Conservation (phyloP, 148 eudicot species). For the Cornus florida region DNA sequence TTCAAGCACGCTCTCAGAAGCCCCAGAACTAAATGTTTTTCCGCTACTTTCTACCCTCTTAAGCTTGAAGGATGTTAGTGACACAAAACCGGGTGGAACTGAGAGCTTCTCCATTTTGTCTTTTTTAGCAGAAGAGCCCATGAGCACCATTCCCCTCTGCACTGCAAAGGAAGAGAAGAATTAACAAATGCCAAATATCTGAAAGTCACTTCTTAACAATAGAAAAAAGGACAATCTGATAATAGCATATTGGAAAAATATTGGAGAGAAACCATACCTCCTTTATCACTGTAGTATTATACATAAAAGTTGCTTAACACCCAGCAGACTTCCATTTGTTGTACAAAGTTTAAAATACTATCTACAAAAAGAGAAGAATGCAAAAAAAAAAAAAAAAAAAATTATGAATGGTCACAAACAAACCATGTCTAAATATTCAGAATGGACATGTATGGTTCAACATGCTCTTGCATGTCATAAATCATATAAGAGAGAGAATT, state of each 20-base stretch:
- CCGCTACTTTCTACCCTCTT: slow-evolving; percentile 36
- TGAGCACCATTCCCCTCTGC: slow-evolving; percentile 32
- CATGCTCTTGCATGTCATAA: not conserved
- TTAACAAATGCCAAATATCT: not conserved
- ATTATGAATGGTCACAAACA: not conserved
- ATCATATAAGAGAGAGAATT: not conserved
- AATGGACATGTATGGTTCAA: not conserved
- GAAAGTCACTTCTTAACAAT: not conserved
- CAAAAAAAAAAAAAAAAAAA: not conserved
- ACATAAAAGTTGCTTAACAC: too few relatives aligned
- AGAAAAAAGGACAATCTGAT: not conserved
- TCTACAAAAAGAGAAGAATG: not conserved
- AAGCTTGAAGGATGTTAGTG: slow-evolving; percentile 55
- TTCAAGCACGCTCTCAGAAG: slow-evolving; percentile 24
- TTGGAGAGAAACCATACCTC: not conserved
- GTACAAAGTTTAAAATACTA: not conserved
- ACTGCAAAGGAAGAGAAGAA: slow-evolving; percentile 20
- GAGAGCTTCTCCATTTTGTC: slow-evolving; percentile 23
- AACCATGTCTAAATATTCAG: not conserved
- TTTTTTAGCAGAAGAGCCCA: not conserved
- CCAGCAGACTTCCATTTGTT: not conserved
- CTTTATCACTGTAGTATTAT: not conserved
- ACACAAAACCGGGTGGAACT: slow-evolving; percentile 56
- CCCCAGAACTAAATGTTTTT: slow-evolving; percentile 17
- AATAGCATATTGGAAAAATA: not conserved